These are phyloP conservation scores for Globisporangium uncinulatum DNA, from an alignment of 352 stramenopile species.

Conservation along the genomic window DNA sequence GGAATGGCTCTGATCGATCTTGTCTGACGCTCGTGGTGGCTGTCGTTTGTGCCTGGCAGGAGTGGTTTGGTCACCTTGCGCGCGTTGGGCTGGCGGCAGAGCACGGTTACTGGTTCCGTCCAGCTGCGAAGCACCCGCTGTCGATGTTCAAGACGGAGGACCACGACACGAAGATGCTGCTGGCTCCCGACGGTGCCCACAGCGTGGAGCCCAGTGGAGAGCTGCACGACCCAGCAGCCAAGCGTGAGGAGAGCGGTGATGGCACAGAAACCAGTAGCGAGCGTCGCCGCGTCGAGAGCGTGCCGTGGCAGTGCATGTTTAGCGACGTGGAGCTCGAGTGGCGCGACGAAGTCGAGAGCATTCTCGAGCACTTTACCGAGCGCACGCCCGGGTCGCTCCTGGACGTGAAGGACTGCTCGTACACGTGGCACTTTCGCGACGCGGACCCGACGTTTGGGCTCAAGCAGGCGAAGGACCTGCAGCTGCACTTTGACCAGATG, in stretches of 20 bases:
- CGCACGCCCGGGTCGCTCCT: conserved; percentile 80
- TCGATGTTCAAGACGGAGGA: conserved; percentile 11
- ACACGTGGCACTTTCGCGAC: conserved; percentile 87
- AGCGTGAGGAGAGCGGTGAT: not conserved
- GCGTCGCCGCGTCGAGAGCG: conserved; percentile 19
- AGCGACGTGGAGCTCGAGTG: conserved; percentile 77
- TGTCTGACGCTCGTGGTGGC: too few relatives aligned
- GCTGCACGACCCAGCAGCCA: not conserved
- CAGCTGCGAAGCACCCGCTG: conserved; percentile 48
- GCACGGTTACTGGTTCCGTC: conserved; percentile 78
- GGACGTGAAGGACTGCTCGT: conserved; percentile 82
- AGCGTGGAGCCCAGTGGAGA: not conserved
- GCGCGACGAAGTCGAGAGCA: conserved; percentile 72
- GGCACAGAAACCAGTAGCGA: not conserved
- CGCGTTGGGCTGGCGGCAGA: conserved; percentile 73
- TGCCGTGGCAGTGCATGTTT: conserved; percentile 80
- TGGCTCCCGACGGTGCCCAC: conserved; percentile 6
- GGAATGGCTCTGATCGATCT: too few relatives aligned
- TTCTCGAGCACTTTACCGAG: conserved; percentile 86
- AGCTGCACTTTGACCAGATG: conserved; percentile 89
- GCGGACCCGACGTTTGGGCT: conserved; percentile 80
- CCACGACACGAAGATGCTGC: not conserved
- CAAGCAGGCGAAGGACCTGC: conserved; percentile 86
- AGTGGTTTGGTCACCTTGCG: conserved; percentile 81
- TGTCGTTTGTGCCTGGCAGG: conserved; percentile 17